Conservation (phyloP, 192 early-diverging fungal genomes). For the Spinellus fusiger region DNA sequence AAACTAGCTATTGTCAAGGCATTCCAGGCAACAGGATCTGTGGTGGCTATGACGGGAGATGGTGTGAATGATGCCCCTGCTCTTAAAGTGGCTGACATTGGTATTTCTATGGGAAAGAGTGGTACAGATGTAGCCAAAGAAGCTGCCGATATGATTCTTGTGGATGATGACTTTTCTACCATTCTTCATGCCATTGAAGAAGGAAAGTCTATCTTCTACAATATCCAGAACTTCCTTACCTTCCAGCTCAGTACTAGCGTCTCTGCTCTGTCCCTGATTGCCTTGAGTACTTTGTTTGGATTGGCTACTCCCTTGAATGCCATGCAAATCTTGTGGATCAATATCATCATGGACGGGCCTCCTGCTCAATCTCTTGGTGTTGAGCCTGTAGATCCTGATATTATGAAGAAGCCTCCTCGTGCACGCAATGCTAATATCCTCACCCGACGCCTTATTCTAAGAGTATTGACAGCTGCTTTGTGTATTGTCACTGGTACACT, state of each 20-base stretch:
- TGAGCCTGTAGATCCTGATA: slow-evolving; percentile 86
- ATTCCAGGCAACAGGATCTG: slow-evolving; percentile 75
- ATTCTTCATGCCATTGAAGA: slow-evolving; percentile 94
- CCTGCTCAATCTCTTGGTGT: slow-evolving; percentile 97
- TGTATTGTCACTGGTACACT: slow-evolving; percentile 85
- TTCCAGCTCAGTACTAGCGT: slow-evolving; percentile 96
- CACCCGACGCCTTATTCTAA: slow-evolving; percentile 58
- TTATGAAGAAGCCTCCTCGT: slow-evolving; percentile 86
- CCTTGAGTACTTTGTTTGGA: slow-evolving; percentile 79
- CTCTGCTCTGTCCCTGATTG: slow-evolving; percentile 85
- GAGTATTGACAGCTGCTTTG: slow-evolving; percentile 73
- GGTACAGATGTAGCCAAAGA: slow-evolving; percentile 96
- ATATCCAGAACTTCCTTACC: slow-evolving; percentile 94
- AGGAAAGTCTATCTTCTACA: slow-evolving; percentile 91
- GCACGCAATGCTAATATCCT: slow-evolving; percentile 74
- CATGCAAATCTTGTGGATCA: slow-evolving; percentile 99
- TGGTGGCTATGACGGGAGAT: slow-evolving; percentile 97
- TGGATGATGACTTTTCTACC: slow-evolving; percentile 93
- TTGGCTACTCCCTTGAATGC: slow-evolving; percentile 90
- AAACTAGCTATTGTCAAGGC: slow-evolving; percentile 90
- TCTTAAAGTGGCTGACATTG: slow-evolving; percentile 88
- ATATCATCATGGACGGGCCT: slow-evolving; percentile 98
- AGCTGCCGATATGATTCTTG: slow-evolving; percentile 94
- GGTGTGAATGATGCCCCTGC: slow-evolving; percentile 97
- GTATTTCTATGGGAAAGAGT: slow-evolving; percentile 92